phyloP scores from a whole-genome alignment of 176 grass and related monocot species.

The Cenchrus purpureus region DNA sequence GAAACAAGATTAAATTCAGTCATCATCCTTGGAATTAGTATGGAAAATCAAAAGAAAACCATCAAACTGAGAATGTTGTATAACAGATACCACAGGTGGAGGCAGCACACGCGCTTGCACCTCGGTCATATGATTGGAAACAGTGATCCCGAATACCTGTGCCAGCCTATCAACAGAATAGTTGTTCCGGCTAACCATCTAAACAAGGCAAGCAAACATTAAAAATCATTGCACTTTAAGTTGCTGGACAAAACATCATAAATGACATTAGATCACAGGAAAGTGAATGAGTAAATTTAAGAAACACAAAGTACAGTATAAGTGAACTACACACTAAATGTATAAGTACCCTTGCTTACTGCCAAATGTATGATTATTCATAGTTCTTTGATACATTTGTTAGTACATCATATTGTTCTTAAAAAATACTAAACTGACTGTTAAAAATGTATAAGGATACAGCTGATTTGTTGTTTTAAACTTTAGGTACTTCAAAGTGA shows the following conservation, averaged over 20 bases:
- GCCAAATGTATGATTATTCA: not conserved
- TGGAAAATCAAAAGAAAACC: not conserved
- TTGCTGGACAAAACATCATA: not conserved
- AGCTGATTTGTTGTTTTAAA: slow-evolving; percentile 15
- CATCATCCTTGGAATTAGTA: not conserved
- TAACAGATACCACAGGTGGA: slow-evolving; percentile 54
- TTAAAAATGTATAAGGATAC: not conserved
- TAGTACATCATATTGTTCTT: not conserved
- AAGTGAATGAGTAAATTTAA: not conserved
- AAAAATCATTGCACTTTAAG: not conserved
- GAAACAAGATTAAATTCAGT: slow-evolving; percentile 27
- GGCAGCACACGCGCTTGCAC: slow-evolving; percentile 65
- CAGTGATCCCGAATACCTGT: slow-evolving; percentile 56
- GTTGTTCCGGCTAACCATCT: slow-evolving; percentile 64
- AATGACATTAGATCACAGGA: not conserved
- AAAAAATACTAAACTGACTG: not conserved
- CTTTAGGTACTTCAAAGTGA: not conserved
- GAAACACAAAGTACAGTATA: not conserved
- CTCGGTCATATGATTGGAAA: slow-evolving; percentile 48
- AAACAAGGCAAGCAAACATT: slow-evolving; percentile 32
- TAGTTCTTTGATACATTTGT: not conserved
- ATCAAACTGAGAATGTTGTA: slow-evolving; percentile 15
- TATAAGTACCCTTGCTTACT: not conserved
- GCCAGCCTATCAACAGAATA: slow-evolving; percentile 57
- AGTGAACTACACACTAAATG: not conserved